Evolutionary conservation across 805 yeast species (phyloP).

Genomic region (Saccharomycopsis olivae): DNA sequence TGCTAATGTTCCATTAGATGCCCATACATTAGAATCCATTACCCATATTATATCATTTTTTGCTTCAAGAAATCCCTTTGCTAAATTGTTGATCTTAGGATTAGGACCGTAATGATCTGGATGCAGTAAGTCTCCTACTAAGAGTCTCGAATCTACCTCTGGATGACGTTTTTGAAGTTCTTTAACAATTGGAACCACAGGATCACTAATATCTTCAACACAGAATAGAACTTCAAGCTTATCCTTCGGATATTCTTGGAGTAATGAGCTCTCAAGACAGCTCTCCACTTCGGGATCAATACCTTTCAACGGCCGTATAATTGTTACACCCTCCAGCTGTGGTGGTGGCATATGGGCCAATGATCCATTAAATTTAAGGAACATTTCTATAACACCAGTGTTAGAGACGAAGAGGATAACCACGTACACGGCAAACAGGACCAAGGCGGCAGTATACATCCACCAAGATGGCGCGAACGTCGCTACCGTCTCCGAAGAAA

Average conservation of each 20-base stretch:
- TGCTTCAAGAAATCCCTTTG: slow-evolving; percentile 68
- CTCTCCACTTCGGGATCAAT: slow-evolving; percentile 62
- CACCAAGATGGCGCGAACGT: too few species aligned
- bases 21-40: slow-evolving; percentile 80
- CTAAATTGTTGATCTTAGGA: slow-evolving; percentile 79
- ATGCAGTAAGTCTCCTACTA: slow-evolving; percentile 34
- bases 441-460: background rate
- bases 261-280: slow-evolving; percentile 58
- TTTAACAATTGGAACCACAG: slow-evolving; percentile 49
- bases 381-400: slow-evolving; percentile 31
- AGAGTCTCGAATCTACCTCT: slow-evolving; percentile 43
- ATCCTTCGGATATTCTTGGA: slow-evolving; percentile 52
- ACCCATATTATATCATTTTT: slow-evolving; percentile 73
- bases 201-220: slow-evolving; percentile 52
- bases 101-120: slow-evolving; percentile 63
- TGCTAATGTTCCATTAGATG: slow-evolving; percentile 47
- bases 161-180: slow-evolving; percentile 43
- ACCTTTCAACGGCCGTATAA: slow-evolving; percentile 76
- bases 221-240: slow-evolving; percentile 67
- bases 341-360: slow-evolving; percentile 23
- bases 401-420: slow-evolving; percentile 29
- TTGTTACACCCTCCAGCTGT: slow-evolving; percentile 57
- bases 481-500: too few species aligned
- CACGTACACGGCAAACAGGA: slow-evolving; percentile 29
- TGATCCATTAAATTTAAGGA: slow-evolving; percentile 23